These are phyloP conservation scores for Blepharisma stoltei DNA, from an alignment of 73 alveolate genomes.

Conservation along the genomic window DNA sequence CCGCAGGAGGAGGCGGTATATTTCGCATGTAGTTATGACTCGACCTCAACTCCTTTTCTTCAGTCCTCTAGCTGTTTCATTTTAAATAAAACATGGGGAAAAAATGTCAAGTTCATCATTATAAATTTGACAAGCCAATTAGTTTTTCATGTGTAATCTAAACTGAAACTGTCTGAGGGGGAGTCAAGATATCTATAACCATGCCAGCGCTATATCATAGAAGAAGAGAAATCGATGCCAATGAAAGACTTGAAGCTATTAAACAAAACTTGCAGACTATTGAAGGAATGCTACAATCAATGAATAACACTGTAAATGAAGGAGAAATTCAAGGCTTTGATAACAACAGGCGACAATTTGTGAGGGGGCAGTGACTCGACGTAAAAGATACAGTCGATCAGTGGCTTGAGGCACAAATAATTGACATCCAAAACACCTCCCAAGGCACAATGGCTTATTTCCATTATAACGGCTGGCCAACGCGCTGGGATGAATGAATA, in stretches of 20 bases:
- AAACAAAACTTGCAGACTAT: conserved; percentile 44
- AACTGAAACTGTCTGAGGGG: too few relatives aligned
- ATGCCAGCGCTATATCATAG: too few relatives aligned
- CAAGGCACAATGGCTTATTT: conserved; percentile 58
- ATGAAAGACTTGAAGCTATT: conserved; percentile 56
- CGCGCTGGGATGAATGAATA: conserved; percentile 95
- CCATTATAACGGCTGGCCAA: conserved; percentile 95
- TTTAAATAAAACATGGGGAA: too few relatives aligned
- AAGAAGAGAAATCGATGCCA: conserved; percentile 35
- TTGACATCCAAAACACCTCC: conserved; percentile 61
- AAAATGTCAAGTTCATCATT: too few relatives aligned
- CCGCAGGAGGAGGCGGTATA: conserved; percentile 35
- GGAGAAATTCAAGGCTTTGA: conserved; percentile 46
- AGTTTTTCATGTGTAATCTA: too few relatives aligned
- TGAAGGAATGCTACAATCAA: conserved; percentile 25
- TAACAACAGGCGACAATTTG: conserved; percentile 56
- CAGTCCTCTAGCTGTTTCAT: too few relatives aligned
- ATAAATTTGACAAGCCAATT: too few relatives aligned
- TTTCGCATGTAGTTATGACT: too few relatives aligned
- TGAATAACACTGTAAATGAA: conserved; percentile 25
- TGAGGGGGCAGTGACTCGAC: conserved; percentile 90
- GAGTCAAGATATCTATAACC: too few relatives aligned
- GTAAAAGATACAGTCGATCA: conserved; percentile 89
- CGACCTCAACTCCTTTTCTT: too few relatives aligned
- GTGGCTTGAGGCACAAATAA: conserved; percentile 91